Base-by-base conservation (phyloP, 495 filamentous ascomycete genomes). In the Trichocladium uniseriatum region DNA sequence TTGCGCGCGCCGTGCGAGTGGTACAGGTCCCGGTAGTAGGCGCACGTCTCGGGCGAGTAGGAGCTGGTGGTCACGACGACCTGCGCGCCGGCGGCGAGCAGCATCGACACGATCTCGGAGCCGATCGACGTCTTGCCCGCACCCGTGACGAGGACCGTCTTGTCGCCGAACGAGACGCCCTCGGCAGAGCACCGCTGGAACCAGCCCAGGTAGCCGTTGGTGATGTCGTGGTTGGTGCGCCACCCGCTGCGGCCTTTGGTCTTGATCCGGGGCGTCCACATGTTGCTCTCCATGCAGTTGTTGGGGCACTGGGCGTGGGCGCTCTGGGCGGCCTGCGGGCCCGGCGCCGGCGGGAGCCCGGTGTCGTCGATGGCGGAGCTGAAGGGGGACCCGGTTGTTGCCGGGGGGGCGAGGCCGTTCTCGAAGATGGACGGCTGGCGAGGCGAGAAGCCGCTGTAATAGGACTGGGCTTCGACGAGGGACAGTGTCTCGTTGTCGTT, bases 11-110 rank as follows among this genome's bases (percentile, higher is more conserved):
- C 90, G 59, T 80, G 90, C 44, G 86, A 81, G 52, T 86, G 79
- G 66, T 95, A 96, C 85, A 96, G 92, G 21, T 82, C 78, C 67
- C 92, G 88, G 68, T 94, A 95, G 71, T 94, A 94, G 65, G 94
- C 86, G 13, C 87, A 94, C 36, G 94, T 87, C 58, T 91, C 83
- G 27, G 84, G 83, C 2, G 90, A 94, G 74, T 86, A 92, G 45
- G 87, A 79, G 63, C 84, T 89, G 19, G 90, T 95, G 6, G 90
- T 95, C 40, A 94, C 89, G 43, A 94, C 64, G 22, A 96, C 90
- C 69, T 85, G 87, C 50, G 89, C 89, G 59, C 90, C 90, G 67
- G 87, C 90, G 55, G 84, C 87, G 64, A 96, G 87, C 47, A 95
- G 71, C 28, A 88, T 87, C 65, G 91, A 85, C 10, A 96, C 73